Conservation (phyloP, 768 basidiomycete species). For the Kwoniella sp. region DNA sequence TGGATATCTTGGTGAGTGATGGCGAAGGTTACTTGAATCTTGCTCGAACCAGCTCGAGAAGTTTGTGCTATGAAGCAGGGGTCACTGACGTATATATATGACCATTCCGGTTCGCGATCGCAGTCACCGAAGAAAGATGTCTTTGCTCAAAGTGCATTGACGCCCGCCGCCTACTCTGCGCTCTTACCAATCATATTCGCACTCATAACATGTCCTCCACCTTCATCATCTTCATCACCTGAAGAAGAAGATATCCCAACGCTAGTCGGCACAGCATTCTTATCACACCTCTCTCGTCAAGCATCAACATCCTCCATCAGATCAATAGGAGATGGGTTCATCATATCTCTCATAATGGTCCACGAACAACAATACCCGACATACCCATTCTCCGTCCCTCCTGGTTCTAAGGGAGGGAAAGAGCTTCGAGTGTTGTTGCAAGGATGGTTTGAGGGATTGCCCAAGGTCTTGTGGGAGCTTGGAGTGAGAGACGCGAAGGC, state of each 20-base stretch:
- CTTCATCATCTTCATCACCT: not conserved
- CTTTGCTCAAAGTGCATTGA: conserved; percentile 33
- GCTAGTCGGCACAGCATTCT: conserved; percentile 62
- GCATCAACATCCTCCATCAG: conserved; percentile 69
- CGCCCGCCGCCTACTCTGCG: conserved; percentile 43
- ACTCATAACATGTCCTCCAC: conserved; percentile 55
- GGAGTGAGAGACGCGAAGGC: conserved; percentile 63
- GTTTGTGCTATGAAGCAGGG: no score
- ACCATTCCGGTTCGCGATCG: not conserved
- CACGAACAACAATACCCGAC: conserved; percentile 44
- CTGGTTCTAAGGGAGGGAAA: conserved; percentile 7
- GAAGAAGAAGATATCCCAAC: conserved; percentile 32
- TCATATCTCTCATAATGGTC: conserved; percentile 72
- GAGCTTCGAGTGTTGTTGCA: conserved; percentile 40
- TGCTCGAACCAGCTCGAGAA: no score
- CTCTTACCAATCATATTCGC: conserved; percentile 54
- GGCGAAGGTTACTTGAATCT: no score
- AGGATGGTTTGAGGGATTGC: conserved; percentile 75
- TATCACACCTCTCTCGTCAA: conserved; percentile 68
- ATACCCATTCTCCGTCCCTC: conserved; percentile 47
- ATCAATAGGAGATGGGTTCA: conserved; percentile 70
- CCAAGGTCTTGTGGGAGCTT: conserved; percentile 82
- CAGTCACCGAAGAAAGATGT: conserved; percentile 43
- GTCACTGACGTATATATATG: no score
- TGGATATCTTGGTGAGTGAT: conserved; percentile 43